These are phyloP conservation scores for Hymenoscyphus infarciens DNA, from an alignment of 2,329 filamentous ascomycete genomes.

Conservation along the genomic window DNA sequence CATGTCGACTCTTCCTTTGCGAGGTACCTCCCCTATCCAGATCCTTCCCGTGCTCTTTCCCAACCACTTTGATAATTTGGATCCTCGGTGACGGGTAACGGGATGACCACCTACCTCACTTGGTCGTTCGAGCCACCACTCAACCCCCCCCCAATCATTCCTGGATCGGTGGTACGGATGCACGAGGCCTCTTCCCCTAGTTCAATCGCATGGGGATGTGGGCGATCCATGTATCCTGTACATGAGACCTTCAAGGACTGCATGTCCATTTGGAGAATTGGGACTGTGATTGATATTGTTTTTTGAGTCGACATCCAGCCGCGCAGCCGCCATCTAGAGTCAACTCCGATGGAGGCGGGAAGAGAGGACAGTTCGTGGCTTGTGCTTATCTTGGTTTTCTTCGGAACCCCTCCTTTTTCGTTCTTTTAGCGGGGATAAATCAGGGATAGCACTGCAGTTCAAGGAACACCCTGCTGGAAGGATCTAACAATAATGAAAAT, in stretches of 20 bases:
- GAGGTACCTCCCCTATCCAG: background rate
- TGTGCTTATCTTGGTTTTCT: constrained; percentile 21
- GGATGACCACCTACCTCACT: constrained; percentile 15
- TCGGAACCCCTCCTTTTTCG: constrained; percentile 12
- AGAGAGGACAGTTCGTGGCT: constrained; percentile 26
- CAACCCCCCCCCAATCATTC: constrained; percentile 5
- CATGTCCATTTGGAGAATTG: constrained; percentile 10
- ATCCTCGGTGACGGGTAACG: constrained; percentile 4
- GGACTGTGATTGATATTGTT: background rate
- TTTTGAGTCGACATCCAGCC: constrained; percentile 3
- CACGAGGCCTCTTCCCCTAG: constrained; percentile 28
- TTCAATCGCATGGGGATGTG: constrained; percentile 19
- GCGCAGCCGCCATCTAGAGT: background rate
- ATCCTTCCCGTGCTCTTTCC: background rate
- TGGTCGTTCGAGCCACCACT: constrained; percentile 9
- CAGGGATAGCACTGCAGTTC: constrained; percentile 6
- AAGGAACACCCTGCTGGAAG: background rate
- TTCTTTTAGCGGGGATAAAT: background rate
- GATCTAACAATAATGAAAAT: background rate
- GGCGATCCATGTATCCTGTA: constrained; percentile 20
- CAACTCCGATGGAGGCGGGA: constrained; percentile 8
- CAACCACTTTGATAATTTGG: background rate
- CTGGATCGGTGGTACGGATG: constrained; percentile 31
- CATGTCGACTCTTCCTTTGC: constrained; percentile 3
- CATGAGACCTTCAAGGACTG: constrained; percentile 14